Evolutionary conservation across 129 eudicot genomes (phyloP), one percentile per base, ranked within the genome.

Genomic region (Lonicera japonica): DNA sequence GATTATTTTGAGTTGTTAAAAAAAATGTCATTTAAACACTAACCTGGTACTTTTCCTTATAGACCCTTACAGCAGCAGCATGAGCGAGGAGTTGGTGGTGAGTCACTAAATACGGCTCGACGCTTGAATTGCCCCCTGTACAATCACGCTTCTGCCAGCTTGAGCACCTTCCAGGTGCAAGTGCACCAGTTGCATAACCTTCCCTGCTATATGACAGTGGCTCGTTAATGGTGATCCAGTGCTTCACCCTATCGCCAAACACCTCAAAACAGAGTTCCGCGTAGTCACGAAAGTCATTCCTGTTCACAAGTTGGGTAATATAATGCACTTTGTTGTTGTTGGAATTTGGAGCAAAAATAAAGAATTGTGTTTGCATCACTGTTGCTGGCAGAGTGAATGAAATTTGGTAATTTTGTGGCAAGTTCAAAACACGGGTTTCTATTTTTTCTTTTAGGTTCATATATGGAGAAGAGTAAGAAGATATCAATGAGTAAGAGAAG

Each of bases 181-280:
- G 24, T 62, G 63, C 36, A 22, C 76, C 76, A 13, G 12, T 10
- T 41, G 66, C 64, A 15, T 71, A 71, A 8, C 76, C 70, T 7
- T 21, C 4, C 21, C 1, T 0, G 4, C 38, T 55, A 21, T 25
- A 61, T 45, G 50, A 7, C 34, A 43, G 51, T 2, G 76, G 76
- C 56, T 71, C 76, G 46, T 71, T 71, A 18, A 71, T 15, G 0
- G 76, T 71, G 15, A 71, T 63, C 76, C 76, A 71, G 16, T 71
- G 61, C 70, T 71, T 71, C 11, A 71, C 76, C 22, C 76, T 24
- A 23, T 71, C 76, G 15, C 76, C 76, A 25, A 71, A 71, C 43
- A 58, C 63, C 25, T 54, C 58, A 54, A 71, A 71, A 12, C 69
- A 62, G 21, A 71, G 29, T 11, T 71, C 70, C 12, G 56, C 70